These are phyloP conservation scores for Mucor ambiguus DNA, from an alignment of 371 early-diverging fungal species.

Conservation along the genomic window DNA sequence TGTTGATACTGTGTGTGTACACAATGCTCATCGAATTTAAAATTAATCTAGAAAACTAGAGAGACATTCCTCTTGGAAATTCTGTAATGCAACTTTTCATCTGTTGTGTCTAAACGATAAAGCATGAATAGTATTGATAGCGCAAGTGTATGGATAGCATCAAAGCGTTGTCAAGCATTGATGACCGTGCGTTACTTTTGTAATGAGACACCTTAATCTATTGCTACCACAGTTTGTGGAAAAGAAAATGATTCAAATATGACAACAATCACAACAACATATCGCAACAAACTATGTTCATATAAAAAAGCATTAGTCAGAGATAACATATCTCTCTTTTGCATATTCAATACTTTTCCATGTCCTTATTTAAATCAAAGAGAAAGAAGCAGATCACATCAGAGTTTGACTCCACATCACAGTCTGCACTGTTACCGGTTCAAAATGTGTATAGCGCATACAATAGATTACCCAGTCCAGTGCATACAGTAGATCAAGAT, in stretches of 20 bases:
- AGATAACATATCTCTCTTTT: not conserved
- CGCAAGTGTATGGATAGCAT: not conserved
- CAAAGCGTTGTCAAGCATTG: not conserved
- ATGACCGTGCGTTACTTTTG: not conserved
- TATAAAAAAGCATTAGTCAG: not conserved
- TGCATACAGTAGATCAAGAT: not conserved
- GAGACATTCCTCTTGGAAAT: not conserved
- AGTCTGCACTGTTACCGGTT: not conserved
- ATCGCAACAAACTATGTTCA: not conserved
- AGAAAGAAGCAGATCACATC: not conserved
- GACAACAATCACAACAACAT: not conserved
- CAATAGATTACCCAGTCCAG: constrained; percentile 7
- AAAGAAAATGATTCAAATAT: not conserved
- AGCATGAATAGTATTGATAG: not conserved
- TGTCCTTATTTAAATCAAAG: constrained; percentile 8
- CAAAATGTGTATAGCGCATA: constrained; percentile 11
- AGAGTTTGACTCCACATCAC: not conserved
- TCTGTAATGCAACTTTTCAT: not conserved
- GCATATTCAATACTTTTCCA: not conserved
- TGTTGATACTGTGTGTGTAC: not conserved
- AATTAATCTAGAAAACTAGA: not conserved
- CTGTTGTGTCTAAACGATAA: not conserved
- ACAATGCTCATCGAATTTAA: not conserved
- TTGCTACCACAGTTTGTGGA: not conserved
- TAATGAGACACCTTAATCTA: not conserved